Evolutionary conservation across 1,284 basidiomycete species (phyloP).

Genomic region (Fomitopsis palustris): DNA sequence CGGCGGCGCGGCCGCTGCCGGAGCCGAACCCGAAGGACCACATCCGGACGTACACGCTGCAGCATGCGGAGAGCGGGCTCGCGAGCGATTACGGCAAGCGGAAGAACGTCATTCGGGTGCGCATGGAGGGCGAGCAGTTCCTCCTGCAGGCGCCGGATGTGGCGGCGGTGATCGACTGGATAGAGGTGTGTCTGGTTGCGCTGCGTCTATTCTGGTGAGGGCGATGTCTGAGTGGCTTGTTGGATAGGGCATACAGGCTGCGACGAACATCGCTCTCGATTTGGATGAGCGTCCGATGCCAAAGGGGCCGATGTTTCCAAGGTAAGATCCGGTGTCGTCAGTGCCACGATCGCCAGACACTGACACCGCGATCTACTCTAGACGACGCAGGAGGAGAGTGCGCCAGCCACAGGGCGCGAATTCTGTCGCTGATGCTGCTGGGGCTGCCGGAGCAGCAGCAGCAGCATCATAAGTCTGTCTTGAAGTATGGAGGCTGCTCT

Average conservation of each 20-base stretch:
- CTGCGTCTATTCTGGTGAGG: background rate
- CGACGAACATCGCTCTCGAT: slow-evolving; percentile 91
- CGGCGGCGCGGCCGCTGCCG: slow-evolving; percentile 24
- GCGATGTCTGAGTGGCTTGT: background rate
- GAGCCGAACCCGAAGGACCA: slow-evolving; percentile 47
- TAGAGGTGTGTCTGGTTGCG: slow-evolving; percentile 65
- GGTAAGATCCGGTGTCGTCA: slow-evolving; percentile 34
- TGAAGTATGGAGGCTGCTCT: background rate
- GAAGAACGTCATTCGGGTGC: slow-evolving; percentile 91
- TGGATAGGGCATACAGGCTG: slow-evolving; percentile 86
- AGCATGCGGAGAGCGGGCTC: slow-evolving; percentile 88
- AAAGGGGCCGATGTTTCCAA: slow-evolving; percentile 75
- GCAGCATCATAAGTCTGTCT: background rate
- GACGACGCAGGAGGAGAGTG: background rate
- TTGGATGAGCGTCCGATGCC: slow-evolving; percentile 90
- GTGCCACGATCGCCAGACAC: background rate
- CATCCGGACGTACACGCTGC: slow-evolving; percentile 74
- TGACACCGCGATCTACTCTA: background rate
- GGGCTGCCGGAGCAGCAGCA: background rate
- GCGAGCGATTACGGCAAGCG: slow-evolving; percentile 96
- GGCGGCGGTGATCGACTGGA: slow-evolving; percentile 89
- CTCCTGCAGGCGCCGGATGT: slow-evolving; percentile 89
- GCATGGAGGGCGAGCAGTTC: slow-evolving; percentile 96
- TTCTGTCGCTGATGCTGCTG: background rate
- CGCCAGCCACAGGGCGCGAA: background rate